These are phyloP conservation scores for Ricinus communis DNA, from an alignment of 345 rosid species.

Conservation along the genomic window DNA sequence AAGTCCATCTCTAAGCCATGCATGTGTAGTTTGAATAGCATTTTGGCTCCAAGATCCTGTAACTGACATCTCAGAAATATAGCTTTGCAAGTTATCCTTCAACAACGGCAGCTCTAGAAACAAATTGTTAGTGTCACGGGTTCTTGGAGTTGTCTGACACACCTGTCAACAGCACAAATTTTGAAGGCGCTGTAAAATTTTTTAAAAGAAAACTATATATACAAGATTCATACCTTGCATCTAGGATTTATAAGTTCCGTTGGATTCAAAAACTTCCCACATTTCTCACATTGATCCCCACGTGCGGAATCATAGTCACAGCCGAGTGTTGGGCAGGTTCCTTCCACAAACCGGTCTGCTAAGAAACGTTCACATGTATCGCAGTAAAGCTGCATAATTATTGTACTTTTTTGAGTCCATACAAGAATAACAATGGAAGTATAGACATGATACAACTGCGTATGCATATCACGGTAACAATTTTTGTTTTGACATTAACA, in stretches of 20 bases:
- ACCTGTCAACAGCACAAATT: conserved; percentile 37
- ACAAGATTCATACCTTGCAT: conserved; percentile 61
- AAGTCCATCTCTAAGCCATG: conserved; percentile 93
- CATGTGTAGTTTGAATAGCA: conserved; percentile 81
- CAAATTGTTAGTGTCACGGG: conserved; percentile 75
- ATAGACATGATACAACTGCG: neutral
- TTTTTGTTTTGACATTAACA: too few species aligned
- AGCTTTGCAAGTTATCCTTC: conserved; percentile 65
- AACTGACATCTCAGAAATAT: conserved; percentile 65
- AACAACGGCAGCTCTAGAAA: conserved; percentile 91
- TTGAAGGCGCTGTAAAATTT: neutral
- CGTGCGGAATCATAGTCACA: conserved; percentile 87
- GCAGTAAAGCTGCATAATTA: conserved; percentile 64
- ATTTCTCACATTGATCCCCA: conserved; percentile 94
- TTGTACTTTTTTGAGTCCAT: neutral
- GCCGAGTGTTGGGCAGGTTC: conserved; percentile 64
- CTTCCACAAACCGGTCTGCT: conserved; percentile 95
- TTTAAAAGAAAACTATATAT: neutral
- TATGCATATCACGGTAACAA: too few species aligned
- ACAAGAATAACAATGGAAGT: neutral
- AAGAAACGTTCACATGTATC: conserved; percentile 68
- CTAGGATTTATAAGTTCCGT: conserved; percentile 79
- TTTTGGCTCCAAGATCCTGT: conserved; percentile 93
- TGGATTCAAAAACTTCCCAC: conserved; percentile 89
- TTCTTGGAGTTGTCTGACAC: conserved; percentile 62